These are phyloP conservation scores for Ceratocystis lukuohia DNA, from an alignment of 2,329 filamentous ascomycete species.

Conservation along the genomic window DNA sequence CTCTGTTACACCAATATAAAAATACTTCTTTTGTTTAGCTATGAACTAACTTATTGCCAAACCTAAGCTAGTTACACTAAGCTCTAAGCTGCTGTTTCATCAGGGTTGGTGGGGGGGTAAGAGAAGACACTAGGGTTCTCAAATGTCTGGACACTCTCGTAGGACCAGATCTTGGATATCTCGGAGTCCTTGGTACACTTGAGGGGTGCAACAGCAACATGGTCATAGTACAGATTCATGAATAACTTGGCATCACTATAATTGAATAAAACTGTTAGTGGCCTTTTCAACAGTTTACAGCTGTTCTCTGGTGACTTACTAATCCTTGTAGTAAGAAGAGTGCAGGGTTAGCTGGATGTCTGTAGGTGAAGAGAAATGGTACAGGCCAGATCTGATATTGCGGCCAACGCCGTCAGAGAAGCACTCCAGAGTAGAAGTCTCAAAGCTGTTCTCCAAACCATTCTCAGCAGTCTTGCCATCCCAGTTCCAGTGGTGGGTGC, in stretches of 20 bases:
- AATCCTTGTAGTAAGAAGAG: conserved; percentile 6
- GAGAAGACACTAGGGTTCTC: background rate
- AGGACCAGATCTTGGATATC: background rate
- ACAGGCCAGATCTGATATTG: conserved; percentile 3
- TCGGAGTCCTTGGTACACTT: background rate
- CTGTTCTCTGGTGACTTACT: background rate
- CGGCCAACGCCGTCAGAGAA: conserved; percentile 10
- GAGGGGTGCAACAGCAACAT: background rate
- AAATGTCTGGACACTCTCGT: background rate
- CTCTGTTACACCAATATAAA: background rate
- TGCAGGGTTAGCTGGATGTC: conserved; percentile 8
- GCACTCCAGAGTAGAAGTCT: conserved; percentile 16
- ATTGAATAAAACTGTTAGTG: background rate
- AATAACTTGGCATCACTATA: background rate
- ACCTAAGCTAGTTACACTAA: background rate
- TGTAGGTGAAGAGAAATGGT: conserved; percentile 6
- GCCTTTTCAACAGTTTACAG: background rate
- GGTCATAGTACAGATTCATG: conserved; percentile 5
- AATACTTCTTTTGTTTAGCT: background rate
- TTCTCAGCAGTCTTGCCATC: conserved; percentile 21
- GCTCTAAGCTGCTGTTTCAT: background rate
- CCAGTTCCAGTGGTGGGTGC: conserved; percentile 22
- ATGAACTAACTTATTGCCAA: background rate
- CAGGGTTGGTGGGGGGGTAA: background rate
- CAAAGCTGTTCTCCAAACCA: conserved; percentile 24